phyloP scores from a whole-genome alignment of 2,329 filamentous ascomycete species.

The Chrysosporium keratinophilum region DNA sequence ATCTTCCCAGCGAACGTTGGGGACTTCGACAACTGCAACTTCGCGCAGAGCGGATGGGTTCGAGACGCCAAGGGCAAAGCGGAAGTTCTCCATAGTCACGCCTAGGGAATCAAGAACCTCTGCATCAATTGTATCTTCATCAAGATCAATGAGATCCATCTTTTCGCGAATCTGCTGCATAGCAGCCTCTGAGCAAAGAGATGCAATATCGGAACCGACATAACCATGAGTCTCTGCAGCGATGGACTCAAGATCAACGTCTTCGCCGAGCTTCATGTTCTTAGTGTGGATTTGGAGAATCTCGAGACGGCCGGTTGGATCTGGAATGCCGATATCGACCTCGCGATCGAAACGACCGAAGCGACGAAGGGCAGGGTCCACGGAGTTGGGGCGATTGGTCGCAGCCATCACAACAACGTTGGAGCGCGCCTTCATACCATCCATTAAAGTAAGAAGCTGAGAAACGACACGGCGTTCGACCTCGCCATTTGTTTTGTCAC shows the following conservation, averaged over 20 bases:
- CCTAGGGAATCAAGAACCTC: slow-evolving; percentile 96
- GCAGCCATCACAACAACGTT: slow-evolving; percentile 99
- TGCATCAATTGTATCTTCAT: slow-evolving; percentile 97
- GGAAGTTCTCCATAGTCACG: slow-evolving; percentile 99
- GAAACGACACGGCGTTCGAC: slow-evolving; percentile 98
- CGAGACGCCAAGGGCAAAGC: slow-evolving; percentile 91
- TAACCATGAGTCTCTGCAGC: slow-evolving; percentile 98
- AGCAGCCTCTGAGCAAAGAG: slow-evolving; percentile 94
- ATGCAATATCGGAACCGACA: slow-evolving; percentile 95
- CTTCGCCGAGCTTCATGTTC: slow-evolving; percentile 99
- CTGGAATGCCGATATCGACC: slow-evolving; percentile 95
- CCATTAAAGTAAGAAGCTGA: slow-evolving; percentile 93
- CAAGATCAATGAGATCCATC: slow-evolving; percentile 98
- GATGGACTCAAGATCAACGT: slow-evolving; percentile 93
- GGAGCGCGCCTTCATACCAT: slow-evolving; percentile 98
- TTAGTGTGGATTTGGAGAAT: slow-evolving; percentile 99
- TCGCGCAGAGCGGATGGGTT: slow-evolving; percentile 98
- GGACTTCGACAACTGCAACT: slow-evolving; percentile 96
- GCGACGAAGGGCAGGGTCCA: slow-evolving; percentile 92
- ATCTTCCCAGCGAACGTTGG: slow-evolving; percentile 98
- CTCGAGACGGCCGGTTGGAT: slow-evolving; percentile 95
- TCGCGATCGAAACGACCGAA: slow-evolving; percentile 99
- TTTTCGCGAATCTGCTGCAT: slow-evolving; percentile 99
- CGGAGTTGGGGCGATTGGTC: slow-evolving; percentile 97
- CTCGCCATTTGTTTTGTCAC: slow-evolving; percentile 99